Percentiles rank a stretch among this genome's conserved stretches.
Evolutionary conservation across 2,329 filamentous ascomycete genomes (phyloP).

Genomic region (Tolypocladium paradoxum): DNA sequence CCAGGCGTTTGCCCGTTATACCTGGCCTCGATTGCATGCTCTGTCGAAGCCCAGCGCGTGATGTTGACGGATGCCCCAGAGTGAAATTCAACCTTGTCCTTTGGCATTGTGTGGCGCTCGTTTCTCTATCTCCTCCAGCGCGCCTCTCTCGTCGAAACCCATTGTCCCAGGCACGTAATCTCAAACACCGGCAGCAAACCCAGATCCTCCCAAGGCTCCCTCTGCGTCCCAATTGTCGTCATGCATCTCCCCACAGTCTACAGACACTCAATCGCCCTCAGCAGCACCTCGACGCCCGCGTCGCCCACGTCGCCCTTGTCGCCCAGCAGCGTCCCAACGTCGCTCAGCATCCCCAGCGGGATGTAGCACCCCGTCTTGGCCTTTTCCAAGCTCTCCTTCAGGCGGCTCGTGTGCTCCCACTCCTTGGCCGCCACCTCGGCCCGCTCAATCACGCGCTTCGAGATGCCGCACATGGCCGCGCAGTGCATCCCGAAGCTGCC

Average conservation of each 20-base stretch:
- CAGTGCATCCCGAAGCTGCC: conserved; percentile 99
- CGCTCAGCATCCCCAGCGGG: conserved; percentile 76
- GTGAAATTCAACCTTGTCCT: neutral
- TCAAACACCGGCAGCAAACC: neutral
- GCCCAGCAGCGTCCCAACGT: conserved; percentile 68
- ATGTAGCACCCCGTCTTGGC: conserved; percentile 72
- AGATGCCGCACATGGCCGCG: conserved; percentile 94
- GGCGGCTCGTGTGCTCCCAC: conserved; percentile 88
- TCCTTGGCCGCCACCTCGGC: conserved; percentile 82
- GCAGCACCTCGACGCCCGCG: conserved; percentile 47
- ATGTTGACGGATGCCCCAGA: neutral
- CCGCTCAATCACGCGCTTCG: conserved; percentile 66
- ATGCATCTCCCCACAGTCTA: conserved; percentile 15
- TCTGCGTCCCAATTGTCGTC: neutral
- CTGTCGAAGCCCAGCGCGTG: neutral
- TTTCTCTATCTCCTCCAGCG: neutral
- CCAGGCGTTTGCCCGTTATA: neutral
- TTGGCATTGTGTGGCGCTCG: neutral
- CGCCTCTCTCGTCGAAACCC: neutral
- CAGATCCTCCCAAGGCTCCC: neutral
- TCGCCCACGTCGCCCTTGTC: conserved; percentile 39
- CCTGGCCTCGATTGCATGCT: neutral
- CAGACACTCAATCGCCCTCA: conserved; percentile 49
- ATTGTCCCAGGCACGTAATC: neutral
- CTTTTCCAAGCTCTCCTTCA: conserved; percentile 80